Evolutionary conservation across 345 rosid genomes (phyloP).

Genomic region (Ailanthus altissimus): DNA sequence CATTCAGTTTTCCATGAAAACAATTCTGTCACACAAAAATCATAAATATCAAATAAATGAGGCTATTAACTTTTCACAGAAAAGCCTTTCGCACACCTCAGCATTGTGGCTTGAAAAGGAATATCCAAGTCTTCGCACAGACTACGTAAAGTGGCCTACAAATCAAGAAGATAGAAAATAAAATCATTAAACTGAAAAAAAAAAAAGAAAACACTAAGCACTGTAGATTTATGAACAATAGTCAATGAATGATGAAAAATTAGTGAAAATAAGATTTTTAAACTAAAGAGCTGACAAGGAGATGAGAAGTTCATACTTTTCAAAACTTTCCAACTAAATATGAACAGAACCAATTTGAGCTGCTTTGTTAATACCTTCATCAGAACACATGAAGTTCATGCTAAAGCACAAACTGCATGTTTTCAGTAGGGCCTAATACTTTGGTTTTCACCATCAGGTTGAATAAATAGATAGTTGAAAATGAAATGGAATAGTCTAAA

Average conservation of each 20-base stretch:
- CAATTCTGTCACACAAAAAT: neutral
- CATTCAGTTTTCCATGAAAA: neutral
- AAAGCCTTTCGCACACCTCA: constrained; percentile 47
- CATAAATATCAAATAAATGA: neutral
- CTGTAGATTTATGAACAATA: no score
- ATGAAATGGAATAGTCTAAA: neutral
- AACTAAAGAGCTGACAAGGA: neutral
- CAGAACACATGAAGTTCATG: neutral
- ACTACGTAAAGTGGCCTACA: constrained; percentile 65
- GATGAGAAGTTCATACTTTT: neutral
- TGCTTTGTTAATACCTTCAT: neutral
- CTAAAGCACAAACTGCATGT: neutral
- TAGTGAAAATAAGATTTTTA: neutral
- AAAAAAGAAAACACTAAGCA: no score
- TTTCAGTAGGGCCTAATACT: neutral
- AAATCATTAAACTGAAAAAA: constrained; percentile 1
- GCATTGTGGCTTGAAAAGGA: constrained; percentile 77
- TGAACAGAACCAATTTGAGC: neutral
- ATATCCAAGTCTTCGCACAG: constrained; percentile 77
- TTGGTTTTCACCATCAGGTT: neutral
- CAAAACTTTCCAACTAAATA: neutral
- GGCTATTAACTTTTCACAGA: constrained; percentile 6
- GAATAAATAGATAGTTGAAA: neutral
- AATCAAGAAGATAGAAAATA: constrained; percentile 11
- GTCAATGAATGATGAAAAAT: neutral